Percentiles rank a stretch among this genome's conserved stretches.
Evolutionary conservation across 192 early-diverging fungal genomes (phyloP).

Genomic region (Obelidium mucronatum): DNA sequence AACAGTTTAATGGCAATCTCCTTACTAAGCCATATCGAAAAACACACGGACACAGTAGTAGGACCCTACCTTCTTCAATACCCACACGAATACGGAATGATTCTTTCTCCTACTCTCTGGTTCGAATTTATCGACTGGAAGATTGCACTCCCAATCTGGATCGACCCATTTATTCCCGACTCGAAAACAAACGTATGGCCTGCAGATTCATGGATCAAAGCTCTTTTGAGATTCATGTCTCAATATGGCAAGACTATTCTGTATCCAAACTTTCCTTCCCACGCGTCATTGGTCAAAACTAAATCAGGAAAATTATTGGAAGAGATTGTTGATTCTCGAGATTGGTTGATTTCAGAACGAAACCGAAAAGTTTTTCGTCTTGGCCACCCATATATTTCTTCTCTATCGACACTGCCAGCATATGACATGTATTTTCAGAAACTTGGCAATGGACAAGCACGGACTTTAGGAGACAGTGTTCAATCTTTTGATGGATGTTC

Average conservation of each 20-base stretch:
- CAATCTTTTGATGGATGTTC: too few relatives aligned
- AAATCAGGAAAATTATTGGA: too few relatives aligned
- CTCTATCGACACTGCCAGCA: too few relatives aligned
- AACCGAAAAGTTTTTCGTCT: too few relatives aligned
- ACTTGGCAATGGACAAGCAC: too few relatives aligned
- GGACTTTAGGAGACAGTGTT: too few relatives aligned
- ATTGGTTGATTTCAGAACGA: too few relatives aligned
- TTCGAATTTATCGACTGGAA: slow-evolving; percentile 27
- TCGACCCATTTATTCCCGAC: slow-evolving; percentile 26
- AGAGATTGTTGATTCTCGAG: too few relatives aligned
- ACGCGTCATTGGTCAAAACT: neutral
- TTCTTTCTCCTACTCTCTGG: slow-evolving; percentile 13
- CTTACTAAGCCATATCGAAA: neutral
- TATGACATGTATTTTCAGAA: too few relatives aligned
- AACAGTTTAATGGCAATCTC: slow-evolving; percentile 22
- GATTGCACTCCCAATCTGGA: neutral
- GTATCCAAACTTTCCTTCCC: slow-evolving; percentile 18
- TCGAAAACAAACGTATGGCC: slow-evolving; percentile 32
- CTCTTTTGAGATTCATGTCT: slow-evolving; percentile 28
- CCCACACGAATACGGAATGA: slow-evolving; percentile 14
- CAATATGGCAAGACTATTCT: slow-evolving; percentile 4
- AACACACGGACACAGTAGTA: too few relatives aligned
- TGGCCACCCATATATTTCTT: too few relatives aligned
- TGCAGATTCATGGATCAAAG: slow-evolving; percentile 24
- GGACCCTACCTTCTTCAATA: slow-evolving; percentile 33